Percentiles rank a stretch among this genome's conserved stretches.
Conservation (phyloP, 2,329 filamentous ascomycete genomes). For the Fusarium drepaniforme region DNA sequence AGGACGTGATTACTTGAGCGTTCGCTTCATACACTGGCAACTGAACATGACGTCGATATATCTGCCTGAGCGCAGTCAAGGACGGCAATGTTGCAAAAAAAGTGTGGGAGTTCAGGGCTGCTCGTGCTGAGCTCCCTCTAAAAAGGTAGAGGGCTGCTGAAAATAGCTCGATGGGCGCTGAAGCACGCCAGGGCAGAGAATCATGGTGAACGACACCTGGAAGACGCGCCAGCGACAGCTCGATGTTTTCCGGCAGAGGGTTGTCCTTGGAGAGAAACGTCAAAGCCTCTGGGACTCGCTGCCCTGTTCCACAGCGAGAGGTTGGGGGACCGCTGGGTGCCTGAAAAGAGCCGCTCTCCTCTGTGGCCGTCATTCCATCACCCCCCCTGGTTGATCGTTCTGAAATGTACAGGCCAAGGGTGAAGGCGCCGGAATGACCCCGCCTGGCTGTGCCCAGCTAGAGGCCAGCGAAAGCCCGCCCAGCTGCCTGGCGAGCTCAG, state of each 20-base stretch:
- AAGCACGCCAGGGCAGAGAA: background rate
- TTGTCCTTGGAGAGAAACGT: background rate
- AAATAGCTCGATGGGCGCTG: background rate
- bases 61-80: background rate
- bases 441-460: slow-evolving; percentile 35
- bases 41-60: background rate
- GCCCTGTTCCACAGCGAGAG: slow-evolving; percentile 24
- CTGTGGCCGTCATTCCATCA: slow-evolving; percentile 33
- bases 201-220: background rate
- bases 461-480: slow-evolving; percentile 11
- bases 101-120: background rate
- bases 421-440: slow-evolving; percentile 47
- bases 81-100: slow-evolving; percentile 12
- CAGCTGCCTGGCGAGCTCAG: slow-evolving; percentile 28
- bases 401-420: slow-evolving; percentile 46
- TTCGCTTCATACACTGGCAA: background rate
- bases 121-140: background rate
- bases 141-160: background rate
- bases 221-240: background rate
- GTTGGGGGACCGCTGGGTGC: slow-evolving; percentile 27
- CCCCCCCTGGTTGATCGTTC: slow-evolving; percentile 36
- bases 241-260: background rate
- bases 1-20: background rate
- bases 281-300: background rate
- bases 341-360: slow-evolving; percentile 27